phyloP scores from a whole-genome alignment of 176 grass and related monocot genomes.

The Guadua angustifolia region DNA sequence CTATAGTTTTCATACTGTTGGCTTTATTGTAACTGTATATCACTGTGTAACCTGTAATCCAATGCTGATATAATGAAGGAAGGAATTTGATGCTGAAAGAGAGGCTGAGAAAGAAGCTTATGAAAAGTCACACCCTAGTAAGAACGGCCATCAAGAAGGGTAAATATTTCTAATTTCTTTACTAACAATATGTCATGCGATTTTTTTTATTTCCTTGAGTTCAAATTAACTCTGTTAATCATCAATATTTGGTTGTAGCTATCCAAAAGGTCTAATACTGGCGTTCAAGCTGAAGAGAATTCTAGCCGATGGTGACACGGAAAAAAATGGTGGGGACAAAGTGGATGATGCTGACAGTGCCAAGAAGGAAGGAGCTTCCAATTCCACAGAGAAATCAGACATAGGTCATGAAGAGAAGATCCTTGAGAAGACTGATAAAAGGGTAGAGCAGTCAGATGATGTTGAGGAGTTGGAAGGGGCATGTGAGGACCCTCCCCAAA shows the following conservation, averaged over 20 bases:
- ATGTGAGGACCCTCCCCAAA: too few species aligned
- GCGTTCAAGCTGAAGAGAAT: slow-evolving; percentile 85
- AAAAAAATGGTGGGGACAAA: slow-evolving; percentile 55
- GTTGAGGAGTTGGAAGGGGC: slow-evolving; percentile 41
- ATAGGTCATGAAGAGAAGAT: slow-evolving; percentile 41
- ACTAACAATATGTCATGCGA: slow-evolving; percentile 2
- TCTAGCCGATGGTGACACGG: slow-evolving; percentile 28
- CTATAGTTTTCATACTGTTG: slow-evolving; percentile 9
- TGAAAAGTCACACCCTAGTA: slow-evolving; percentile 51
- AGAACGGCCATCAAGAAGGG: slow-evolving; percentile 53
- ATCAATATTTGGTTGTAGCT: slow-evolving; percentile 53
- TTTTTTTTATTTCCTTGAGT: slow-evolving; percentile 8
- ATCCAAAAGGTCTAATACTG: slow-evolving; percentile 85
- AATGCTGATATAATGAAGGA: slow-evolving; percentile 65
- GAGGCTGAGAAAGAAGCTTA: slow-evolving; percentile 51
- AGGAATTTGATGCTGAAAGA: slow-evolving; percentile 91
- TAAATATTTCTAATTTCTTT: slow-evolving; percentile 46
- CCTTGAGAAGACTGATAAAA: slow-evolving; percentile 26
- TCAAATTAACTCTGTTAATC: slow-evolving; percentile 34
- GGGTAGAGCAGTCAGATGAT: slow-evolving; percentile 48
- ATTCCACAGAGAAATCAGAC: slow-evolving; percentile 35
- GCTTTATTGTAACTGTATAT: slow-evolving; percentile 26
- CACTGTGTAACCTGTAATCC: slow-evolving; percentile 19
- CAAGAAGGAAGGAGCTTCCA: slow-evolving; percentile 41
- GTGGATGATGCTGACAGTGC: slow-evolving; percentile 31